Evolutionary conservation across 495 filamentous ascomycete species (phyloP).

Genomic region (Hypoxylon rickii): DNA sequence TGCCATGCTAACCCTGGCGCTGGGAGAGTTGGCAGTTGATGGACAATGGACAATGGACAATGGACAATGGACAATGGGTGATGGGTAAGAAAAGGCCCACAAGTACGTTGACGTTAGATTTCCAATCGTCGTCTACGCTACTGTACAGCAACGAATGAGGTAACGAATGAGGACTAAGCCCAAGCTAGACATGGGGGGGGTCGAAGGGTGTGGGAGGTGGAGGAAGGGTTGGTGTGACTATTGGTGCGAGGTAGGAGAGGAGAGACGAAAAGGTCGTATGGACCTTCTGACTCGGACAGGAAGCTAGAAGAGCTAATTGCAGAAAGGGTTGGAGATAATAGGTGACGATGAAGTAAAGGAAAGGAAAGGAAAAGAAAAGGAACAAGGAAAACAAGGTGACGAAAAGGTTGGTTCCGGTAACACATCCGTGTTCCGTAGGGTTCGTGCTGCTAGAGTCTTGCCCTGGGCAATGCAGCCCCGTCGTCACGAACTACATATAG

Average conservation of each 20-base stretch:
- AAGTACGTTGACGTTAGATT: constrained; percentile 28
- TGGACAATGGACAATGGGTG: constrained; percentile 22
- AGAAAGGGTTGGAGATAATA: constrained; percentile 11
- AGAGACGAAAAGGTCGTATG: constrained; percentile 24
- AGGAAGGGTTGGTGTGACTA: constrained; percentile 13
- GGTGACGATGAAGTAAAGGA: constrained; percentile 15
- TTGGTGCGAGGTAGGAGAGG: constrained; percentile 7
- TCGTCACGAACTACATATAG: constrained; percentile 29
- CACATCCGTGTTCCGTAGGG: constrained; percentile 23
- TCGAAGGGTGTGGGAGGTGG: constrained; percentile 19
- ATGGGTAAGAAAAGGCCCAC: constrained; percentile 28
- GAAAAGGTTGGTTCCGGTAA: constrained; percentile 3
- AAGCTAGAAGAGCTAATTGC: constrained; percentile 16
- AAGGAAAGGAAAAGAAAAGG: constrained; percentile 3
- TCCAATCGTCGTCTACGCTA: constrained; percentile 22
- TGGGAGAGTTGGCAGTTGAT: constrained; percentile 25
- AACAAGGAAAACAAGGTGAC: background rate
- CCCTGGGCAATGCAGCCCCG: constrained; percentile 10
- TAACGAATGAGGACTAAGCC: constrained; percentile 23
- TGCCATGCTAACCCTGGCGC: constrained; percentile 27
- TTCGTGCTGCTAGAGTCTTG: constrained; percentile 16
- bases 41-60: constrained; percentile 21
- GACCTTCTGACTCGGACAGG: constrained; percentile 9
- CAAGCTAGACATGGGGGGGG: constrained; percentile 19
- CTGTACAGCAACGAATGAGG: constrained; percentile 23